Conservation (phyloP, 106 monocot genomes). For the Posidonia australis region DNA sequence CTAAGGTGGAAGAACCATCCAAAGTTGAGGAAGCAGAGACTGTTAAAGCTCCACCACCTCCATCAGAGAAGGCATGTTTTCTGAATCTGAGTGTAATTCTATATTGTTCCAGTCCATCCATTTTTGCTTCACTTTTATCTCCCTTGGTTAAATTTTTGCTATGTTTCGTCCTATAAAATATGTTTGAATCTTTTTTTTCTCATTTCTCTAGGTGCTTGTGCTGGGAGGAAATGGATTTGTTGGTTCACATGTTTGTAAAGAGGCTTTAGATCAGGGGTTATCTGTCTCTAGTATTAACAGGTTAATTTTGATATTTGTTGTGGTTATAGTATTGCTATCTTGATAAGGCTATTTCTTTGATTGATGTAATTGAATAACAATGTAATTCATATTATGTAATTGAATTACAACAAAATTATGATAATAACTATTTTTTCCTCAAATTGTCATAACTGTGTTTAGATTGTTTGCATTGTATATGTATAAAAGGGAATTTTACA, state of each 20-base stretch:
- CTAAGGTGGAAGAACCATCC: conserved; percentile 53
- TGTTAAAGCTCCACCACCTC: conserved; percentile 39
- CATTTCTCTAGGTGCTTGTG: conserved; percentile 53
- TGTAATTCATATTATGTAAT: too few relatives aligned
- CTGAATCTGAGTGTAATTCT: neutral
- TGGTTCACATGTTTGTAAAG: conserved; percentile 92
- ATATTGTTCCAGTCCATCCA: neutral
- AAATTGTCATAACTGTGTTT: too few relatives aligned
- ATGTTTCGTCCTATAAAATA: neutral
- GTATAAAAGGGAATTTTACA: too few relatives aligned
- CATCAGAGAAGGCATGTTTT: conserved; percentile 51
- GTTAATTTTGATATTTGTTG: conserved; percentile 19
- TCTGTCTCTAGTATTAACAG: conserved; percentile 90
- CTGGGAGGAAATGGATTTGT: conserved; percentile 98
- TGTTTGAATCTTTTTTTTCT: neutral
- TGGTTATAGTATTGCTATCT: too few relatives aligned
- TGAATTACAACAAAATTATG: too few relatives aligned
- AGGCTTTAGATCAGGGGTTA: conserved; percentile 64
- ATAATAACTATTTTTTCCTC: too few relatives aligned
- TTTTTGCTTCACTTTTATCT: neutral
- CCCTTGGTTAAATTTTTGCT: neutral
- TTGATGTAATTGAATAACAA: too few relatives aligned
- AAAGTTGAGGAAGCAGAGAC: conserved; percentile 92
- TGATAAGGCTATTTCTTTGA: too few relatives aligned
- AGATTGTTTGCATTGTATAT: too few relatives aligned